Evolutionary conservation across 495 filamentous ascomycete species (phyloP), one percentile per base, ranked within the genome.

Genomic region (Penicillium paradoxum): DNA sequence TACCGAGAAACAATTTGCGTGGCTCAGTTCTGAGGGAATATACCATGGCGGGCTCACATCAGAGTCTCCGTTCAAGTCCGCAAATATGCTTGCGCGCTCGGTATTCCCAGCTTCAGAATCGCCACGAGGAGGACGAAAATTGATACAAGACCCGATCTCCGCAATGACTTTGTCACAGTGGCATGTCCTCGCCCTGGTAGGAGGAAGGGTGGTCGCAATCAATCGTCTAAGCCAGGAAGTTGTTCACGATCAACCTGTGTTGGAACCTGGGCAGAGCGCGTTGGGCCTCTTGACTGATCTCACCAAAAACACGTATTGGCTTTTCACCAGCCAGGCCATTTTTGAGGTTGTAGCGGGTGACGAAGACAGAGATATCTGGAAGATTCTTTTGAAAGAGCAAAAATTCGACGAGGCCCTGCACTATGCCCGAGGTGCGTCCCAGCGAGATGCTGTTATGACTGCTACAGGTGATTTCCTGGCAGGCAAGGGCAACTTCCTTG

Each of bases 301-400:
- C 27, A 90, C 90, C 58, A 95, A 97, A 73, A 91, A 89, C 54
- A 98, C 93, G 1, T 97, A 88, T 63, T 98, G 93, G 93, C 80
- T 97, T 15, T 96, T 97, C 63, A 97, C 95, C 1, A 76, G 79
- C 5, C 75, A 86, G 51, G 89, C 93, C 54, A 96, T 98, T 45
- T 96, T 87, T 59, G 95, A 98, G 72, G 87, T 98, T 40, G 88
- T 90, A 9, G 86, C 89, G 15, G 84, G 81, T 19, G 89, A 97
- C 42, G 95, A 98, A 63, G 89, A 92, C 59, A 73, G 92, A 57
- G 91, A 97, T 72, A 80, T 97, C 24, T 98, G 93, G 93, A 88
- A 87, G 63, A 87, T 97, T 18, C 86, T 96, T 78, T 71, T 97
- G 24, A 78, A 86, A 56, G 79, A 83, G 57, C 87, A 95, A 62